Evolutionary conservation across 495 filamentous ascomycete genomes (phyloP), one percentile per base, ranked within the genome.

Genomic region (Cladorrhinum samala): DNA sequence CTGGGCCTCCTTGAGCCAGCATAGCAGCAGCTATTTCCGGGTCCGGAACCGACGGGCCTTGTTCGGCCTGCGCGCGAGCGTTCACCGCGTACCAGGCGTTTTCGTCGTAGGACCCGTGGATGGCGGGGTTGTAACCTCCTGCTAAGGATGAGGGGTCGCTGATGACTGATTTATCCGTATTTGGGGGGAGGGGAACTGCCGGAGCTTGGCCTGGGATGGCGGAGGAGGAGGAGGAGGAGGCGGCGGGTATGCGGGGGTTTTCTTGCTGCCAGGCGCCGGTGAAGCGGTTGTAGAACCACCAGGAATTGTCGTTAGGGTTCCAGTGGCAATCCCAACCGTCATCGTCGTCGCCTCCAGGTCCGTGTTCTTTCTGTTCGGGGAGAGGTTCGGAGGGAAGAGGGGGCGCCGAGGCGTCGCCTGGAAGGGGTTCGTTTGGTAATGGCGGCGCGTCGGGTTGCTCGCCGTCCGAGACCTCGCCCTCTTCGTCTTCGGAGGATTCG

Each of bases 51-150:
- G 91, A 90, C 13, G 55, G 7, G 39, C 17, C 11, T 21, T 38
- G 62, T 43, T 53, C 59, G 46, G 53, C 62, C 16, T 46, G 54
- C 24, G 49, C 51, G 16, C 59, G 50, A 7, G 68, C 50, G n/a
- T 60, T 53, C 62, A 87, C 81, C 13, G 93, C 93, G 67, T 98
- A 98, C 66, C 88, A 84, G 4, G 93, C 93, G 30, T 81, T 92
- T 16, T 91, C 91, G 62, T 98, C 92, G 72, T 96, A 98, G 69
- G 87, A 84, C 54, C 93, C 93, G 66, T 98, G 93, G 44, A 98
- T 92, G 20, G 89, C 87, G 2, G 93, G 93, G 62, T 96, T 93
- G 73, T 98, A 98, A 53, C 91, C 89, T 19, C 84, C 85, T 3
- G 79, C 70, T 30, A 66, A 27, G 2, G 66, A 67, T 23, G 53